These are phyloP conservation scores for Trichoderma oligosporum DNA, from an alignment of 2,329 filamentous ascomycete genomes.

Conservation along the genomic window DNA sequence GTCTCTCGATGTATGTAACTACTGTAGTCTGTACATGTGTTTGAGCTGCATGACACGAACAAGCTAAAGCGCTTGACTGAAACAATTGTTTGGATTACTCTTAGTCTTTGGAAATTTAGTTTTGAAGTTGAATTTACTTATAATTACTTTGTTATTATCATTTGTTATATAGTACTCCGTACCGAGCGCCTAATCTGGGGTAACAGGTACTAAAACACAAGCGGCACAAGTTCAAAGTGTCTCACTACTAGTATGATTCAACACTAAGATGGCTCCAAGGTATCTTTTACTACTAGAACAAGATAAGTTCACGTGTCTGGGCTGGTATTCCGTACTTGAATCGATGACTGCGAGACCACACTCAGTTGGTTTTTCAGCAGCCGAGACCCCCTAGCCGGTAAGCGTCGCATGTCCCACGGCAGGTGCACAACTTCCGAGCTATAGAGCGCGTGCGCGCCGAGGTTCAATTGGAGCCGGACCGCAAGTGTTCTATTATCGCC, in stretches of 20 bases:
- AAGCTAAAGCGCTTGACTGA: background rate
- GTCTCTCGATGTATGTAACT: background rate
- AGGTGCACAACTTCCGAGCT: slow-evolving; percentile 1
- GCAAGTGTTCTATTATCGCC: background rate
- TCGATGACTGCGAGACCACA: slow-evolving; percentile 13
- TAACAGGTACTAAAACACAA: slow-evolving; percentile 1
- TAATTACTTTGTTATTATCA: no score
- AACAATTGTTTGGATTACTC: background rate
- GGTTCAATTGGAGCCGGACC: slow-evolving; percentile 18
- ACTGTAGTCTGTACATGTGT: background rate
- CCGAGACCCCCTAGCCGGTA: slow-evolving; percentile 16
- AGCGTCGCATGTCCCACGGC: slow-evolving; percentile 2
- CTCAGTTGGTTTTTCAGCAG: slow-evolving; percentile 8
- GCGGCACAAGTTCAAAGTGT: no score
- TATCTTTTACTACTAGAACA: background rate
- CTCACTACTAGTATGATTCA: no score
- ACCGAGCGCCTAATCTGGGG: slow-evolving; percentile 5
- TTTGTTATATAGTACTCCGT: no score
- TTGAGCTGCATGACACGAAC: background rate
- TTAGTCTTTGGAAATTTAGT: no score
- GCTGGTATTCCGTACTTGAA: slow-evolving; percentile 13
- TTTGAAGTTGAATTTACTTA: no score
- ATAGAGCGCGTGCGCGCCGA: slow-evolving; percentile 20
- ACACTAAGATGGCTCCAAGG: background rate
- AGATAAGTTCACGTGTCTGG: slow-evolving; percentile 16